A percentile compares a stretch with the other conserved stretches of the same genome.
Evolutionary conservation across 2,329 filamentous ascomycete genomes (phyloP).

Genomic region (Apiospora saccharicola): DNA sequence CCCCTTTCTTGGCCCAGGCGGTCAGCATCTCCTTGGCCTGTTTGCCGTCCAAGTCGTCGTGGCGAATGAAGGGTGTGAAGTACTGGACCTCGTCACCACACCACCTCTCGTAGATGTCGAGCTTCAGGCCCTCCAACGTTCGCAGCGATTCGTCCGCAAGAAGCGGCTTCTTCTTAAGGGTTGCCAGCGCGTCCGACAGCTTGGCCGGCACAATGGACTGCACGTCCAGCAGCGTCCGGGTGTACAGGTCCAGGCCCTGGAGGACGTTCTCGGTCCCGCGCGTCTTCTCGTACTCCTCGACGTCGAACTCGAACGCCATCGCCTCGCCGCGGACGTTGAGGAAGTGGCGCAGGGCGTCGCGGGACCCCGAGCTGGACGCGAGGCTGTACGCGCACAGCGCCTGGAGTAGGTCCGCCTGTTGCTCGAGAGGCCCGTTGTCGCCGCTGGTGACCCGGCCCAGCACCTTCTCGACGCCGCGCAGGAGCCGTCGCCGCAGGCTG

Average conservation of each 20-base stretch:
- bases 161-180: conserved; percentile 74
- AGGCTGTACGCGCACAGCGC: conserved; percentile 84
- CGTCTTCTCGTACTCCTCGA: conserved; percentile 50
- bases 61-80: conserved; percentile 86
- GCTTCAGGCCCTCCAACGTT: conserved; percentile 71
- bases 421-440: conserved; percentile 48
- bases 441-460: conserved; percentile 64
- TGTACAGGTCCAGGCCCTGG: conserved; percentile 74
- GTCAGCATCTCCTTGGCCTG: conserved; percentile 68
- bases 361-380: conserved; percentile 78
- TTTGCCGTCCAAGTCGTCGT: conserved; percentile 74
- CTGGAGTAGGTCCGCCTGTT: conserved; percentile 67
- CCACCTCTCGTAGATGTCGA: conserved; percentile 83
- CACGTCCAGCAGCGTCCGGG: conserved; percentile 78
- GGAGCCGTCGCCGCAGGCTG: conserved; percentile 67
- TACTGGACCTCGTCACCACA: conserved; percentile 82
- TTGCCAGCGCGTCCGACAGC: conserved; percentile 72
- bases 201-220: conserved; percentile 77
- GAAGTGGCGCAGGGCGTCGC: conserved; percentile 81
- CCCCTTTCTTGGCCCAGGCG: conserved; percentile 69
- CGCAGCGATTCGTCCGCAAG: conserved; percentile 75
- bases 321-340: conserved; percentile 75
- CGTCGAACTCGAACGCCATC: conserved; percentile 68
- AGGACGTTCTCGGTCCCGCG: conserved; percentile 60
- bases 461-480: conserved; percentile 73